These are phyloP conservation scores for Corymbia maculata DNA, from an alignment of 345 rosid species.

Conservation along the genomic window DNA sequence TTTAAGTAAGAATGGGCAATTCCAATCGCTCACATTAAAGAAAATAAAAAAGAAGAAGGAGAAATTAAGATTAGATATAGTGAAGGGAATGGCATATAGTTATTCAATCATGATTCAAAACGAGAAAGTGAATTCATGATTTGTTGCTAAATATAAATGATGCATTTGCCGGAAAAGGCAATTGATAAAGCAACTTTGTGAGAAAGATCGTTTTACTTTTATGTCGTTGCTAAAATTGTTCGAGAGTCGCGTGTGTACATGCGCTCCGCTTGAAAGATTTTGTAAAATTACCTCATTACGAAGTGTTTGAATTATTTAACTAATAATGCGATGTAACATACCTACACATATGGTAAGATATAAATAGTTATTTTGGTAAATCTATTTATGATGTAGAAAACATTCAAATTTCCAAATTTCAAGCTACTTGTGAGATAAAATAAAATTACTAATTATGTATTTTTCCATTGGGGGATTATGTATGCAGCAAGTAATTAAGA, in stretches of 20 bases:
- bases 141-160: neutral
- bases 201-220: neutral
- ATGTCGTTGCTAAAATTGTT: neutral
- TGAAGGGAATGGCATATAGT: neutral
- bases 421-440: neutral
- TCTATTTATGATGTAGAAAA: neutral
- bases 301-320: neutral
- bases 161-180: neutral
- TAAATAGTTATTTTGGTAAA: neutral
- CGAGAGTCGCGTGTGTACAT: accelerated
- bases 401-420: neutral
- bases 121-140: neutral
- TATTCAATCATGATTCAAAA: neutral
- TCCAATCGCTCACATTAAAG: neutral
- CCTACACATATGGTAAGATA: accelerated
- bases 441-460: neutral
- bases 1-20: neutral
- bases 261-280: neutral
- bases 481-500: neutral
- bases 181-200: neutral
- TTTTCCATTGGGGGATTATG: neutral
- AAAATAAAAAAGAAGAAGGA: neutral
- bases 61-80: neutral
- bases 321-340: neutral
- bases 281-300: neutral